Percentiles rank a stretch among this genome's conserved stretches.
Evolutionary conservation across 208 protist genomes (phyloP).

Genomic region (Jaenimonas drosophilae): DNA sequence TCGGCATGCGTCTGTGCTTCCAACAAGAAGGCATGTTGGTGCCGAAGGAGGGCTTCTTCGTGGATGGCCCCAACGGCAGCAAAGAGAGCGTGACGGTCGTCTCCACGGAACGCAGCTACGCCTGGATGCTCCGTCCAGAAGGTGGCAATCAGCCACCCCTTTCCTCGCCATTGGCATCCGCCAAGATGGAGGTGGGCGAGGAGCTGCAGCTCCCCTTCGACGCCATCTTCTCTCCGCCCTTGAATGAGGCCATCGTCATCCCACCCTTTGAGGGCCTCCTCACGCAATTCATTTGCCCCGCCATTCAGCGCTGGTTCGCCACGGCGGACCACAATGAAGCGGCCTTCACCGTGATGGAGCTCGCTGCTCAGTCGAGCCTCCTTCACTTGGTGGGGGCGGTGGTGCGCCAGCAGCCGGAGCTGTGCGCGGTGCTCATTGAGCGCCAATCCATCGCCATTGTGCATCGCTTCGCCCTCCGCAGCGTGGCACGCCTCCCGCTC

Average conservation of each 20-base stretch:
- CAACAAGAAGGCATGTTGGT: background rate
- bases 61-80: background rate
- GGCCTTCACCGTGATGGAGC: constrained; percentile 10
- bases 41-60: background rate
- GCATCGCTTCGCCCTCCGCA: constrained; percentile 24
- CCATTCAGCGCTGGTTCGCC: constrained; percentile 10
- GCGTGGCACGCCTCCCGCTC: constrained; percentile 26
- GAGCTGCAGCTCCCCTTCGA: background rate
- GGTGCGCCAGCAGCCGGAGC: constrained; percentile 20
- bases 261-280: constrained; percentile 14
- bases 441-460: constrained; percentile 20
- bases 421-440: constrained; percentile 35
- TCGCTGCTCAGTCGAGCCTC: constrained; percentile 17
- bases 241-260: background rate
- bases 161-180: background rate
- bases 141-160: background rate
- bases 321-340: constrained; percentile 3
- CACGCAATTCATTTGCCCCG: constrained; percentile 14
- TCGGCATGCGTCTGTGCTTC: constrained; percentile 2
- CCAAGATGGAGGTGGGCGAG: background rate
- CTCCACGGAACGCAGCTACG: background rate
- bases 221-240: constrained; percentile 3
- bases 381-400: constrained; percentile 26
- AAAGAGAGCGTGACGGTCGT: constrained; percentile 1
- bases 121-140: background rate